Percentiles rank a stretch among this genome's conserved stretches.
These are phyloP conservation scores for Theobroma cacao DNA, from an alignment of 345 rosid genomes.

Conservation along the genomic window DNA sequence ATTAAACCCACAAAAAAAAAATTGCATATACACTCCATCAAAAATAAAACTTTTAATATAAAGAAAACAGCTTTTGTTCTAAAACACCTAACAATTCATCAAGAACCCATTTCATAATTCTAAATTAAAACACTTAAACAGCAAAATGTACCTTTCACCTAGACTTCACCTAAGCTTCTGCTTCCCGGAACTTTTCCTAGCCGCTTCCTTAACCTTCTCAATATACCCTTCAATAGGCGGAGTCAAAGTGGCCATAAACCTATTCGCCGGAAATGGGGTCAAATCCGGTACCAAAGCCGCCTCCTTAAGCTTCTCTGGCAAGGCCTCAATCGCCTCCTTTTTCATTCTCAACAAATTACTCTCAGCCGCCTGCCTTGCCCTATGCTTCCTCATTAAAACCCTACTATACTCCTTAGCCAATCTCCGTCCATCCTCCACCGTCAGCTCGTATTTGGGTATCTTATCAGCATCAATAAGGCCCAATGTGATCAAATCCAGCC, in stretches of 20 bases:
- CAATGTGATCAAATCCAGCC: constrained; percentile 65
- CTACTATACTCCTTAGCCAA: constrained; percentile 84
- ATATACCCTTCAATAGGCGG: constrained; percentile 95
- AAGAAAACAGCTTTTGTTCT: background rate
- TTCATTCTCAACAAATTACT: constrained; percentile 44
- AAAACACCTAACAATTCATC: background rate
- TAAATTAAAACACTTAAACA: background rate
- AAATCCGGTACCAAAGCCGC: constrained; percentile 81
- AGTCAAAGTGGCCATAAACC: constrained; percentile 87
- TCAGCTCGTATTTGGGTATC: constrained; percentile 75
- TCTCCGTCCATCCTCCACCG: constrained; percentile 79
- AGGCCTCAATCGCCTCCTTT: constrained; percentile 74
- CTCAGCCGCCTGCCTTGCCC: constrained; percentile 77
- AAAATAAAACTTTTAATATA: background rate
- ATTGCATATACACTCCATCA: background rate
- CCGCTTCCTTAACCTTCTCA: constrained; percentile 81
- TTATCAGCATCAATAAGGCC: constrained; percentile 76
- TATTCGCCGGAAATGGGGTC: constrained; percentile 65
- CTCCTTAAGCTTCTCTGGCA: constrained; percentile 63
- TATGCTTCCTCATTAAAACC: constrained; percentile 76
- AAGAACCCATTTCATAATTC: background rate
- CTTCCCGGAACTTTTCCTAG: constrained; percentile 55
- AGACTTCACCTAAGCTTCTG: constrained; percentile 75
- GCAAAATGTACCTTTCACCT: constrained; percentile 20
- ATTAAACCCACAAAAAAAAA: background rate